Evolutionary conservation across 768 basidiomycete genomes (phyloP).

Genomic region (Filobasidium wieringae): DNA sequence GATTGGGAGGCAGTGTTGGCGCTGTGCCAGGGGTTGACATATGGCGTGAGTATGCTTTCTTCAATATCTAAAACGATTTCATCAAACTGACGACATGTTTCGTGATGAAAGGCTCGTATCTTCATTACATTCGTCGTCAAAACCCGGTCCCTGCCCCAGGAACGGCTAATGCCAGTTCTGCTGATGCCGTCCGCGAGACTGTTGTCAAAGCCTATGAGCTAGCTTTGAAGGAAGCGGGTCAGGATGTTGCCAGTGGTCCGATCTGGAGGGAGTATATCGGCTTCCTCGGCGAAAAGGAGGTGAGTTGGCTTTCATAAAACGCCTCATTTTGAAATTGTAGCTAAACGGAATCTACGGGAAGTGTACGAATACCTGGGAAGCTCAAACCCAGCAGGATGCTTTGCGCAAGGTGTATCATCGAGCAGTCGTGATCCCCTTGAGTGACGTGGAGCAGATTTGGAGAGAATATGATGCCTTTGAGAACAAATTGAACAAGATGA

Average conservation of each 20-base stretch:
- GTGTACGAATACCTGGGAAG: constrained; percentile 82
- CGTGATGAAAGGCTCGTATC: constrained; percentile 54
- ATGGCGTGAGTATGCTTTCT: constrained; percentile 45
- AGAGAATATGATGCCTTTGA: constrained; percentile 88
- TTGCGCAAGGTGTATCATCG: constrained; percentile 84
- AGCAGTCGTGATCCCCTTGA: constrained; percentile 85
- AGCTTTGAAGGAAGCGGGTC: constrained; percentile 74
- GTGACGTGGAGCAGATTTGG: constrained; percentile 87
- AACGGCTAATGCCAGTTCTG: constrained; percentile 25
- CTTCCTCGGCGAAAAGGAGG: constrained; percentile 70
- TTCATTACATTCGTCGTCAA: constrained; percentile 79
- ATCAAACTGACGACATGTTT: background rate
- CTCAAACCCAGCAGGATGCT: constrained; percentile 87
- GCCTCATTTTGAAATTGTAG: background rate
- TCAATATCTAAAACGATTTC: background rate
- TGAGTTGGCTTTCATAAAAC: constrained; percentile 38
- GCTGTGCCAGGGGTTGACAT: constrained; percentile 77
- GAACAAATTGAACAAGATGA: constrained; percentile 73
- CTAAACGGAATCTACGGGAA: constrained; percentile 19
- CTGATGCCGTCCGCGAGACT: constrained; percentile 53
- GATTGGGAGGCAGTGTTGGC: constrained; percentile 37
- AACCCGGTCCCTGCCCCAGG: constrained; percentile 41
- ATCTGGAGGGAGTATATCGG: constrained; percentile 93
- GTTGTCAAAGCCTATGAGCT: constrained; percentile 87
- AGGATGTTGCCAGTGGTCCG: constrained; percentile 80